Percentiles rank a stretch among this genome's conserved stretches.
Evolutionary conservation across 2,329 filamentous ascomycete genomes (phyloP).

Genomic region (Aureobasidium sp.): DNA sequence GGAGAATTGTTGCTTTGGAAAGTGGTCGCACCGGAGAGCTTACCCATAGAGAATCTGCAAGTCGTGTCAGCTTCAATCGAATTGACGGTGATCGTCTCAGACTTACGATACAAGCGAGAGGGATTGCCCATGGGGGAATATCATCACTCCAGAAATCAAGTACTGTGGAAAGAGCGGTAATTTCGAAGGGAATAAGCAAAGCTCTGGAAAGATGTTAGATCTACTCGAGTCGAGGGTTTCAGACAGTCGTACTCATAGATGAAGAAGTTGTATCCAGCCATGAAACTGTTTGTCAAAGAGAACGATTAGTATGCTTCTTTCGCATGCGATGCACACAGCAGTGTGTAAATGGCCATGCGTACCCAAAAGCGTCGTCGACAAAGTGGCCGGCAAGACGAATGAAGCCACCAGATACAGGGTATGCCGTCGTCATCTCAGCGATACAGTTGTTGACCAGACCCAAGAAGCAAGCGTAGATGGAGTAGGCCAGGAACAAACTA

Average conservation of each 20-base stretch:
- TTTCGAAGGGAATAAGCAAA: conserved; percentile 40
- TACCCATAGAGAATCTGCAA: conserved; percentile 2
- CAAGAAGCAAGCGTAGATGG: conserved; percentile 46
- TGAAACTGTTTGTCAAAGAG: conserved; percentile 30
- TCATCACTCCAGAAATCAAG: conserved; percentile 31
- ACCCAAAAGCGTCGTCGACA: conserved; percentile 51
- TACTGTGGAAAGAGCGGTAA: conserved; percentile 32
- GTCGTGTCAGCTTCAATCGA: background rate
- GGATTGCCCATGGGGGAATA: conserved; percentile 30
- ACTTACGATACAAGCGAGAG: conserved; percentile 9
- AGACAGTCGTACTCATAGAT: conserved; percentile 27
- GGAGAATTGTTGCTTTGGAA: background rate
- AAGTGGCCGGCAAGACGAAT: conserved; percentile 50
- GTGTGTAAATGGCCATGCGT: background rate
- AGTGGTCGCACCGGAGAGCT: background rate
- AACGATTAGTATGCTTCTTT: no score
- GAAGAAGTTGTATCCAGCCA: conserved; percentile 41
- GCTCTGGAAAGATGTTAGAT: conserved; percentile 14
- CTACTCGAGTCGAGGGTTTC: no score
- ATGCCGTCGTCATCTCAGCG: conserved; percentile 54
- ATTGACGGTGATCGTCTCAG: background rate
- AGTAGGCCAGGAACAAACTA: conserved; percentile 50
- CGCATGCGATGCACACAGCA: no score
- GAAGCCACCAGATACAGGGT: conserved; percentile 53
- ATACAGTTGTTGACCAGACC: conserved; percentile 44